Evolutionary conservation across 192 early-diverging fungal species (phyloP), one percentile per base, ranked within the genome.

Genomic region (Backusella parvicylindrica): DNA sequence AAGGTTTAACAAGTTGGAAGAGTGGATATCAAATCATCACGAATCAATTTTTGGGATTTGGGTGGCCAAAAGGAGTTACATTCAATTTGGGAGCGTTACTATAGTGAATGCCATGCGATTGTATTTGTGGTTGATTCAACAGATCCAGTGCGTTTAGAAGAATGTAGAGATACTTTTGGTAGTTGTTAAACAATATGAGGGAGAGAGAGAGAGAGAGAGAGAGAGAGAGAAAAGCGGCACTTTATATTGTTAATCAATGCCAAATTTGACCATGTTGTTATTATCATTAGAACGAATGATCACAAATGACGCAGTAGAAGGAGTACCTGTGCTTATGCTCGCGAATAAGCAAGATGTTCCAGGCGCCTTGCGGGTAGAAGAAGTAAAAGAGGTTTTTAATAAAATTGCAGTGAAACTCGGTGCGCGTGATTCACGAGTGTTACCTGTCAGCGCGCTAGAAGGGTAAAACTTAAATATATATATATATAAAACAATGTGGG

Each of bases 11-110:
- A 35, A 96, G 93, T 96, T 63, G 94, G 92, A 30, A 94, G 90
- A 75, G 89, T 96, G 30, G 89, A 91, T 50, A 83, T 94, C 68
- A 84, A 86, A 40, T 79, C 83, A n/a, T 77, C 88, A 32, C 85
- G 91, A 63, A 75, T 99, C 12, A 96, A 94, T 71, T 98, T 98
- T 76, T 93, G 96, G 93, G 98, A 99, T 83, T 84, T 99, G 33
- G 97, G 97, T 4, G 97, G 97, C 0, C 95, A 97, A 73, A 77
- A 83, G 2, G 95, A 98, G 69, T 81, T 99, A 64, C 95, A 92
- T 21, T 83, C 88, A 13, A 93, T 99, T 65, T 99, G 98, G 98
- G 89, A 89, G 69, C 91, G 95, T 32, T 99, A 99, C 85, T 99
- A 95, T 78, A 73, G 84, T 16, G 98, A 99, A 77, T 92, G 91